Evolutionary conservation across 345 rosid genomes (phyloP), one percentile per base, ranked within the genome.

Genomic region (Kandelia obovata): DNA sequence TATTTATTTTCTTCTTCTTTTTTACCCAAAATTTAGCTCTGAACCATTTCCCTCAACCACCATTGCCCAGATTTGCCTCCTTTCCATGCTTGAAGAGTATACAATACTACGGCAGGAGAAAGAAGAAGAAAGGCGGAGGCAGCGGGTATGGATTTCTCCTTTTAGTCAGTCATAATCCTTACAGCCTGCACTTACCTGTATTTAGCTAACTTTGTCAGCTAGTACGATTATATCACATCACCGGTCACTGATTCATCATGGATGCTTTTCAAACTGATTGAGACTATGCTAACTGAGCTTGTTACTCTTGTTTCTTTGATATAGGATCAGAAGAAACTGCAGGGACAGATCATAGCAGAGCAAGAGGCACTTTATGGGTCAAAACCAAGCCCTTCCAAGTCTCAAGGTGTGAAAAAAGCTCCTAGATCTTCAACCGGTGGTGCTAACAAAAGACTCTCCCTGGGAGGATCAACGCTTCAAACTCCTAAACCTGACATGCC

Each of bases 261-360:
- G 59, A 13, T 20, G 52, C 5, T 52, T 21, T 63, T 58, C 26
- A 11, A 7, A 6, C 31, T 43, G 20, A 30, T 39, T 43, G 49
- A 43, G n/a, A 39, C 51, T 57, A 53, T 19, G 31, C 30, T 32
- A 47, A 37, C 51, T 13, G 16, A 19, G 60, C 39, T 9, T 34
- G 20, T 27, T 23, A 37, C 37, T 35, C 9, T 16, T 55, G 53
- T 58, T 58, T 32, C 7, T 63, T 32, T 27, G 39, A 35, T 59
- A 66, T 73, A 88, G 97, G 89, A 88, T 64, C 84, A 77, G 74
- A 88, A 84, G 83, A 91, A 78, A 77, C 82, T 80, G 62, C 83
- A 88, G 59, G 94, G 73, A 49, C 92, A 84, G 73, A 78, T 78
- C 60, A 82, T 82, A 31, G 85, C 86, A 58, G 87, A 87, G 62